Base-by-base conservation (phyloP, 2,329 filamentous ascomycete species). In the Hypomyces rosellus region DNA sequence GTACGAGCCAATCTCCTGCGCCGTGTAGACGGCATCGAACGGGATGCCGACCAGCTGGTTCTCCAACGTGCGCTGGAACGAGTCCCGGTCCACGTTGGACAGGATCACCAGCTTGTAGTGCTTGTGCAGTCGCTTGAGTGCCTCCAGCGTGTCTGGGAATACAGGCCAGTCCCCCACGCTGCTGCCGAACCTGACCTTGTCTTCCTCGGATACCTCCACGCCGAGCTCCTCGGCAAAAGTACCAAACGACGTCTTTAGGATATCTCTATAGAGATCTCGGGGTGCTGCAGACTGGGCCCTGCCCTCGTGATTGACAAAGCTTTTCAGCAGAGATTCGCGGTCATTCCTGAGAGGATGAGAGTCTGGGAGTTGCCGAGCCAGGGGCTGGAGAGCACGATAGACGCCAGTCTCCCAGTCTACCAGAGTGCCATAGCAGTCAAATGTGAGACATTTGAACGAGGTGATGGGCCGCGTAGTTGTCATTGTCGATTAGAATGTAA, bases 381-480 rank as follows among this genome's bases (percentile, higher is more conserved):
- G 61, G 0, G 78, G 73, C 20, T 65, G 59, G 1, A 89, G 73
- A 3, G 77, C 73, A 2, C 66, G 56, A 46, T 77, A 66, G 50
- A 89, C 77, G 52, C 85, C 85, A n/a, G 70, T 64, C 64, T 89
- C 84, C 86, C 85, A 89, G 71, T 91, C 85, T 53, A 91, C 80
- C 3, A 91, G 76, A 0, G 88, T 92, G 65, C 87, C 86, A 65
- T 88, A 91, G 71, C 86, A 82, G 68, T 92, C 87, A 68, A 91
- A 89, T 60, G 81, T 83, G 45, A 89, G 78, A 52, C 65, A 64
- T 9, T 59, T 61, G 58, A 67, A 71, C 43, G 62, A 59, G 22
- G 59, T 61, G 49, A 63, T 53, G 30, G 55, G 45, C 30, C 55
- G 54, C 9, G 48, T 41, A 9, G 52, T 55, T 15, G 50, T 42